Evolutionary conservation across 2,329 filamentous ascomycete species (phyloP).

Genomic region (Claviceps lovelessii): DNA sequence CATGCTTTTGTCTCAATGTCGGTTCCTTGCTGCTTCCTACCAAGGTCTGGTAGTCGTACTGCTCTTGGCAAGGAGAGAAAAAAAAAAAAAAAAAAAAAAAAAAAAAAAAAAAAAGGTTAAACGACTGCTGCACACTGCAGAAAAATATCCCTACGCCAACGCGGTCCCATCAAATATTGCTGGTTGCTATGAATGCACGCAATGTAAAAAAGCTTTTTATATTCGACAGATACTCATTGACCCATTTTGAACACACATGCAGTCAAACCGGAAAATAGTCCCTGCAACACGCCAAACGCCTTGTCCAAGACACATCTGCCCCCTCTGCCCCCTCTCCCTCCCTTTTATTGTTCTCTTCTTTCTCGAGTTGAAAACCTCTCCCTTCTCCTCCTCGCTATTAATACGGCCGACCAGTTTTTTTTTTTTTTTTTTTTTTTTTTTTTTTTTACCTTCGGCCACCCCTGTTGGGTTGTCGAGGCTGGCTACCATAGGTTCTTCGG

Average conservation of each 20-base stretch:
- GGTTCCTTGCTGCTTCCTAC: no score
- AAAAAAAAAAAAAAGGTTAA: no score
- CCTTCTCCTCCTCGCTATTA: neutral
- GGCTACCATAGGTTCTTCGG: constrained; percentile 61
- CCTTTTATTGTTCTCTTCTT: neutral
- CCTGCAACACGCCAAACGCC: constrained; percentile 3
- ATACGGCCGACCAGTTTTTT: neutral
- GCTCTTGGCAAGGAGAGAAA: no score
- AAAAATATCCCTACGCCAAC: no score
- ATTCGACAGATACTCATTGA: neutral
- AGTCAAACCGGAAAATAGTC: neutral
- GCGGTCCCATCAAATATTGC: neutral
- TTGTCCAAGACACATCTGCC: neutral
- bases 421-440: neutral
- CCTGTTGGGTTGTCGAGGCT: constrained; percentile 46
- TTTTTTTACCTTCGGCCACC: constrained; percentile 6
- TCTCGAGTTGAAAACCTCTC: neutral
- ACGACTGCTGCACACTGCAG: no score
- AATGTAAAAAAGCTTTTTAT: neutral
- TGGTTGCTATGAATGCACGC: neutral
- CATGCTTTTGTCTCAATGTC: no score
- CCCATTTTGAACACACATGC: neutral
- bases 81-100: no score
- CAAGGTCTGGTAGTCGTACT: no score
- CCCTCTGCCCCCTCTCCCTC: neutral